Conservation (phyloP, 495 filamentous ascomycete genomes). For the Cenococcum geophilum region DNA sequence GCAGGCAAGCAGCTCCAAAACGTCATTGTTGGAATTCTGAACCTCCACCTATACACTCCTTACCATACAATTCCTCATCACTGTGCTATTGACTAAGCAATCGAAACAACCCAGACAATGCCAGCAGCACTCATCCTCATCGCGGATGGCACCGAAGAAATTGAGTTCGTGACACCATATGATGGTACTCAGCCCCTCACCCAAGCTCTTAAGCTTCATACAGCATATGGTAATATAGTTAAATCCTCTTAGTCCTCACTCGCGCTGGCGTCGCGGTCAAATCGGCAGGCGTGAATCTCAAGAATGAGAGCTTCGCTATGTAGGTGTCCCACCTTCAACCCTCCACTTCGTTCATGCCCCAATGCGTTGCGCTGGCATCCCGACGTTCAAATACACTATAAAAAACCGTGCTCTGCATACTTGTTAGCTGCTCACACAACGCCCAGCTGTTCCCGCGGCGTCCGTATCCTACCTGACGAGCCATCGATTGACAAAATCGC, state of each 20-base stretch:
- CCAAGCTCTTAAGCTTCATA: background rate
- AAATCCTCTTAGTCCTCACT: slow-evolving; percentile 18
- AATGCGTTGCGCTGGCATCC: background rate
- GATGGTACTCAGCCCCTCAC: slow-evolving; percentile 24
- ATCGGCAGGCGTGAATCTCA: slow-evolving; percentile 30
- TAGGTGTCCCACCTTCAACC: slow-evolving; percentile 7
- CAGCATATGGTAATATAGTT: background rate
- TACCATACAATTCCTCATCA: no score
- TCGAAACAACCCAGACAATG: slow-evolving; percentile 5
- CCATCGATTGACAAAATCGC: slow-evolving; percentile 12
- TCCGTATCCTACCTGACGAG: slow-evolving; percentile 32
- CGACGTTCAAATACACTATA: background rate
- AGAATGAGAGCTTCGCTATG: slow-evolving; percentile 23
- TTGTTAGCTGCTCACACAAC: slow-evolving; percentile 1
- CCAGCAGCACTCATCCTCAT: slow-evolving; percentile 32
- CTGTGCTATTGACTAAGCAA: background rate
- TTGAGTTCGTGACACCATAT: slow-evolving; percentile 36
- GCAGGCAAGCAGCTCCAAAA: no score
- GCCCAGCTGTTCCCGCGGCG: slow-evolving; percentile 27
- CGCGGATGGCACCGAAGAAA: slow-evolving; percentile 35
- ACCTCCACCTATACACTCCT: no score
- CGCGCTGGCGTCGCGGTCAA: slow-evolving; percentile 33
- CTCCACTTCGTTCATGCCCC: background rate
- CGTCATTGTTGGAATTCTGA: no score
- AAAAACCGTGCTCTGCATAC: background rate